A percentile compares a stretch with the other conserved stretches of the same genome.
phyloP scores from a whole-genome alignment of 768 basidiomycete species.

The Amanita brunnescens region DNA sequence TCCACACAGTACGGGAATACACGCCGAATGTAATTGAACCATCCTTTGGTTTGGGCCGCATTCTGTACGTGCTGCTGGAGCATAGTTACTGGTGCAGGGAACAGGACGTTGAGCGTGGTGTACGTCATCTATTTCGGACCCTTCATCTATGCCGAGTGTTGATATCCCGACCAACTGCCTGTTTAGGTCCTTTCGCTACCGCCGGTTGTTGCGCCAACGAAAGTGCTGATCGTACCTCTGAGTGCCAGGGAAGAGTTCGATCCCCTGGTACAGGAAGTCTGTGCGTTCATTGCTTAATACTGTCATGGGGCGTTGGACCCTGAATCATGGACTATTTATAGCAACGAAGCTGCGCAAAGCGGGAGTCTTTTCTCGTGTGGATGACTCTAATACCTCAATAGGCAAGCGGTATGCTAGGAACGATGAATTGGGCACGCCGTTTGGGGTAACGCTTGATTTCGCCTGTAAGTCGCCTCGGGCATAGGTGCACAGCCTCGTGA shows the following conservation, averaged over 20 bases:
- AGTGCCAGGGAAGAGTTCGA: constrained; percentile 79
- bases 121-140: constrained; percentile 30
- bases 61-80: constrained; percentile 88
- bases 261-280: constrained; percentile 80
- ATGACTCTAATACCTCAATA: constrained; percentile 92
- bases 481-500: not conserved
- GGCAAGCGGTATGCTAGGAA: constrained; percentile 97
- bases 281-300: constrained; percentile 43
- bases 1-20: constrained; percentile 73
- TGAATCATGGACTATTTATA: constrained; percentile 20
- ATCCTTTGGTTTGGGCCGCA: constrained; percentile 95
- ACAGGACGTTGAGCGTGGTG: constrained; percentile 83
- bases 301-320: constrained; percentile 4
- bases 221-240: constrained; percentile 92
- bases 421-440: constrained; percentile 97
- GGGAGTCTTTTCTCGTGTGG: constrained; percentile 88
- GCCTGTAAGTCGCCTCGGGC: constrained; percentile 40
- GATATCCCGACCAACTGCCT: constrained; percentile 5
- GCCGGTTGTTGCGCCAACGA: constrained; percentile 86
- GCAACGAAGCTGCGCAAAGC: constrained; percentile 81
- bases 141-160: not conserved
- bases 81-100: constrained; percentile 95
- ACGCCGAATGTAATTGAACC: constrained; percentile 98
- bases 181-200: constrained; percentile 84
- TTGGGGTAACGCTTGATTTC: constrained; percentile 93